Conservation (phyloP, 495 filamentous ascomycete genomes). For the Eremomyces bilateralis region DNA sequence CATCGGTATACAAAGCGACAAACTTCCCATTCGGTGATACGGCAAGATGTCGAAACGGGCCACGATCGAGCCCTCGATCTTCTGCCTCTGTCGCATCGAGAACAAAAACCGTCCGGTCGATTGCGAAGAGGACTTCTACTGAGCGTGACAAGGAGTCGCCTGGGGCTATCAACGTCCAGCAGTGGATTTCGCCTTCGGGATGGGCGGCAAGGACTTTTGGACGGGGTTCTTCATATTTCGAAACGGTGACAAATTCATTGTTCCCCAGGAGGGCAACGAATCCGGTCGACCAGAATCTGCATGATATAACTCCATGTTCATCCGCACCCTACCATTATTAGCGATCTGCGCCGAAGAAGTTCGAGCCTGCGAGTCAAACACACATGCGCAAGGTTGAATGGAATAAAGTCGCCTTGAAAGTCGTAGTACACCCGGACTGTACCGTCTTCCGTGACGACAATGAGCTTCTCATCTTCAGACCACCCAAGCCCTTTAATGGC, state of each 20-base stretch:
- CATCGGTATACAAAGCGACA: slow-evolving; percentile 63
- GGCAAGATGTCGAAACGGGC: slow-evolving; percentile 74
- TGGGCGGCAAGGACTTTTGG: slow-evolving; percentile 62
- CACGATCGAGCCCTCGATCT: slow-evolving; percentile 72
- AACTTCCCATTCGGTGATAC: slow-evolving; percentile 83
- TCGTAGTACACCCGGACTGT: slow-evolving; percentile 83
- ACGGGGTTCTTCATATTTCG: slow-evolving; percentile 74
- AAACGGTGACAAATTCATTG: slow-evolving; percentile 69
- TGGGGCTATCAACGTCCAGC: slow-evolving; percentile 79
- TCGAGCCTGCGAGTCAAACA: no score
- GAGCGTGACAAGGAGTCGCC: slow-evolving; percentile 81
- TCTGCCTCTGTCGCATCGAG: slow-evolving; percentile 77
- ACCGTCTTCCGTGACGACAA: slow-evolving; percentile 76
- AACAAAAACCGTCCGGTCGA: slow-evolving; percentile 64
- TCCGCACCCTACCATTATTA: slow-evolving; percentile 56
- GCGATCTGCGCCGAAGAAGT: no score
- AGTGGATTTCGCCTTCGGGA: slow-evolving; percentile 57
- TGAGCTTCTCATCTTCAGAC: slow-evolving; percentile 88
- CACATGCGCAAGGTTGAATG: slow-evolving; percentile 85
- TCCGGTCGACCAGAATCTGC: slow-evolving; percentile 75
- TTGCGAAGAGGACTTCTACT: slow-evolving; percentile 79
- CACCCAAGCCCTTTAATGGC: slow-evolving; percentile 77
- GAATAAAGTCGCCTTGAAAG: slow-evolving; percentile 78
- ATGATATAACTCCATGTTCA: slow-evolving; percentile 64
- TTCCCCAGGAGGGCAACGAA: slow-evolving; percentile 86